Evolutionary conservation across 164 flowering plant genomes (phyloP).

Genomic region (Magnolia kwangsiensis): DNA sequence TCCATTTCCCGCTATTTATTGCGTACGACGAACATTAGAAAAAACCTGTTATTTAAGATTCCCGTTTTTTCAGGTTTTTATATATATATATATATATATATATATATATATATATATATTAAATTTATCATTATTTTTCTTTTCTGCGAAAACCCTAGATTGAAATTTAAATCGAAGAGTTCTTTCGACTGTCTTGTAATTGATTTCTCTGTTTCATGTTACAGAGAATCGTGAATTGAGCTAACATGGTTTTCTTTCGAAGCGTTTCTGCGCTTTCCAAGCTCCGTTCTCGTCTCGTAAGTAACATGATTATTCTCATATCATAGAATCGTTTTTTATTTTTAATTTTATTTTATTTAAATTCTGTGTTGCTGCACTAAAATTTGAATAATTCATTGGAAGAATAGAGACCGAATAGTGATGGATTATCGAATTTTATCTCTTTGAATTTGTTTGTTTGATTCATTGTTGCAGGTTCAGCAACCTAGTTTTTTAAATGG

Average conservation of each 20-base stretch:
- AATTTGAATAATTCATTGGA: neutral
- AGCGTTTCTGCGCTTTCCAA: conserved; percentile 57
- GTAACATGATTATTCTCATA: conserved; percentile 13
- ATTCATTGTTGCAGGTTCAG: conserved; percentile 38
- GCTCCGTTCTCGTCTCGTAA: conserved; percentile 76
- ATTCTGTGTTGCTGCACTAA: neutral
- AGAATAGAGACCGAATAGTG: neutral
- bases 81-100: too few species aligned
- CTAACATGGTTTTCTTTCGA: conserved; percentile 57
- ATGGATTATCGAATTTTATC: neutral
- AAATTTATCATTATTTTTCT: too few species aligned
- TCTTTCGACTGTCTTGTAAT: too few species aligned
- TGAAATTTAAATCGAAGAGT: neutral
- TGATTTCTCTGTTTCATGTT: neutral
- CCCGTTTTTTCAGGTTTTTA: neutral
- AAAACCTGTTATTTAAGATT: too few species aligned
- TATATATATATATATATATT: too few species aligned
- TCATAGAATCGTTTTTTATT: too few species aligned
- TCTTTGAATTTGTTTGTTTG: neutral
- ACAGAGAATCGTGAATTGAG: neutral
- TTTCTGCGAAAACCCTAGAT: neutral
- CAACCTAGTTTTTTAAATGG: conserved; percentile 35
- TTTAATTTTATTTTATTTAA: too few species aligned
- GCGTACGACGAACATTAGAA: neutral
- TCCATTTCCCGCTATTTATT: neutral